Evolutionary conservation across 192 early-diverging fungal genomes (phyloP).

Genomic region (Coemansia sp.): DNA sequence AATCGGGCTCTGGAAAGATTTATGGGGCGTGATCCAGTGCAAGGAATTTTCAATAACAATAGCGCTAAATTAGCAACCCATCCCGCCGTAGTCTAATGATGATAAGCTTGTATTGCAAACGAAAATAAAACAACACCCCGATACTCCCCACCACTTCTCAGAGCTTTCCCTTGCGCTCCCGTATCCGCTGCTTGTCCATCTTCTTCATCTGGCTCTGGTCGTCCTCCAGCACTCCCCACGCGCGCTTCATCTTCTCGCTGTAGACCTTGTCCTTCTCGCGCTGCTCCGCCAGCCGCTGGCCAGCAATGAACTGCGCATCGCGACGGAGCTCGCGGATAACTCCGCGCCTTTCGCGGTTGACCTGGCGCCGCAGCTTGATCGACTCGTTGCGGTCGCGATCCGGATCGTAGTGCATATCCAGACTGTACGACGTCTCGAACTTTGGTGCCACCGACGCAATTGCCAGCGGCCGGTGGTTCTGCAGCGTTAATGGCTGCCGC

Average conservation of each 20-base stretch:
- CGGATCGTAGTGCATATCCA: slow-evolving; percentile 82
- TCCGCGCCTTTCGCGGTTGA: slow-evolving; percentile 93
- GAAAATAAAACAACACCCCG: background rate
- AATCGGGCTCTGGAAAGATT: no score
- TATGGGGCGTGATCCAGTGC: no score
- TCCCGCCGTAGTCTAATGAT: no score
- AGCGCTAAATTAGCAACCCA: no score
- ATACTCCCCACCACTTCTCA: background rate
- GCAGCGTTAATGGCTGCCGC: slow-evolving; percentile 76
- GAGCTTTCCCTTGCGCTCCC: slow-evolving; percentile 54
- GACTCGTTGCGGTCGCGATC: slow-evolving; percentile 72
- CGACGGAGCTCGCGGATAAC: slow-evolving; percentile 94
- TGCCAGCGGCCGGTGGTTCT: slow-evolving; percentile 82
- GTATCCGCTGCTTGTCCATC: slow-evolving; percentile 57
- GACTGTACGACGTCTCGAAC: slow-evolving; percentile 86
- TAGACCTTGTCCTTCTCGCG: slow-evolving; percentile 83
- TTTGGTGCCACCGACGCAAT: slow-evolving; percentile 87
- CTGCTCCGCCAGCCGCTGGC: slow-evolving; percentile 64
- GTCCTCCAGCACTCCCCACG: slow-evolving; percentile 80
- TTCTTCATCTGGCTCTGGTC: slow-evolving; percentile 81
- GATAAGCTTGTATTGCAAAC: background rate
- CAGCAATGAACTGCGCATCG: slow-evolving; percentile 85
- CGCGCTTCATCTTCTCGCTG: slow-evolving; percentile 85
- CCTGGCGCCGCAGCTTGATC: slow-evolving; percentile 76
- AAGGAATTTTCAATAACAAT: no score